Conservation (phyloP, 306 rosid species). For the Sesbania bispinosa region DNA sequence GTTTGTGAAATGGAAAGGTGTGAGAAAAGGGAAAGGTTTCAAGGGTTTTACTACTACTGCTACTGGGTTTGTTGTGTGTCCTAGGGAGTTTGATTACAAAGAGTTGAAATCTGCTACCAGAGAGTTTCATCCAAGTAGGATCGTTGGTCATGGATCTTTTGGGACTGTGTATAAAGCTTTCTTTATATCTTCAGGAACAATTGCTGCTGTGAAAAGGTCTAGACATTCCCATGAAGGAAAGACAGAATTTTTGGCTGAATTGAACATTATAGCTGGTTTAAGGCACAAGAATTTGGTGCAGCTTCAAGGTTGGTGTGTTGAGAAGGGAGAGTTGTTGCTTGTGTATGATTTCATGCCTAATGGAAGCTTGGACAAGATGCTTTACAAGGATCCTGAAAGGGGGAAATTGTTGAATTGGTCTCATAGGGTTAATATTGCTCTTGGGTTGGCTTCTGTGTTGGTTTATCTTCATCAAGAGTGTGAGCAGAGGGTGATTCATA, state of each 20-base stretch:
- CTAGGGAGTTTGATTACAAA: conserved; percentile 57
- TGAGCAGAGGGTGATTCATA: conserved; percentile 72
- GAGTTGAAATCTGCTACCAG: conserved; percentile 55
- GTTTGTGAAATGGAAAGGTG: conserved; percentile 41
- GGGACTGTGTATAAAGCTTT: conserved; percentile 77
- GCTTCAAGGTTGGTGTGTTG: conserved; percentile 13
- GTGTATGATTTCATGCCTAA: conserved; percentile 21
- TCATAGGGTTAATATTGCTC: conserved; percentile 53
- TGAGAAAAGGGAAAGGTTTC: background rate
- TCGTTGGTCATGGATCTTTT: conserved; percentile 68
- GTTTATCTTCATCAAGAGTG: conserved; percentile 76
- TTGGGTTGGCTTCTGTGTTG: conserved; percentile 73
- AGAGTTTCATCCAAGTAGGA: conserved; percentile 70
- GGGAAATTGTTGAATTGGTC: conserved; percentile 46
- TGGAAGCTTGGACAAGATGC: conserved; percentile 24
- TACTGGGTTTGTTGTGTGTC: conserved; percentile 53
- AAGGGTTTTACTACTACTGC: too few relatives aligned
- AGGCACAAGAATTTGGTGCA: conserved; percentile 20
- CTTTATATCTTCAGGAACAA: conserved; percentile 41
- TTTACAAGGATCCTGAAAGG: conserved; percentile 45
- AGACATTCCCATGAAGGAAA: conserved; percentile 32
- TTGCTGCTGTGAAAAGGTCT: conserved; percentile 34
- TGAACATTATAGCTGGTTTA: conserved; percentile 16
- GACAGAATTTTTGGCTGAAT: conserved; percentile 16
- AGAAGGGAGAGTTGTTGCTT: conserved; percentile 15